Base-by-base conservation (phyloP, 176 grass and related monocot species). In the Melocanna baccifera region DNA sequence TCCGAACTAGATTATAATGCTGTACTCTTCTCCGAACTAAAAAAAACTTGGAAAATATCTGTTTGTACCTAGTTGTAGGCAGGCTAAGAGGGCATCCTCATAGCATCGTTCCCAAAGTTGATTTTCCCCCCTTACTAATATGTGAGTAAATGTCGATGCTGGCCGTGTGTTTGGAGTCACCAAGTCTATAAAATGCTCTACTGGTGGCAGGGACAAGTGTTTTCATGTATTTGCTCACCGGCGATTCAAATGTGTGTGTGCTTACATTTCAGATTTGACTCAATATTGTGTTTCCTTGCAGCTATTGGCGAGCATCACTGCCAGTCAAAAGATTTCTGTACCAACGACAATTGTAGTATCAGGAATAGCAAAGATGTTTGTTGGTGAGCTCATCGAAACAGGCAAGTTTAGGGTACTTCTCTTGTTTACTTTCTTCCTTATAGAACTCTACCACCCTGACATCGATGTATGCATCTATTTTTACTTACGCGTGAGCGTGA, bases 361-460 rank as follows among this genome's bases (percentile, higher is more conserved):
- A 69, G 93, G 91, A 84, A 90, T 94, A 63, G 91, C 75, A 68
- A 94, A 99, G 87, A 86, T 99, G 91, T 96, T 96, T 88, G 89
- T 92, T 63, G 97, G 93, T 10, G 90, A 99, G 53, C 88, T 99
- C 41, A 81, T 96, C 74, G 97, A 99, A 89, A 99, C 91, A 88
- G 90, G 97, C 75, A 91, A 88, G 87, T 86, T 67, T 26, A 84
- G 26, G 43, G 64, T 52, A 51, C 10, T 76, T 55, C 1, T 52
- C 50, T 79, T 71, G 22, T 79, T 77, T 78, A 65, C 28, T 37
- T 77, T 57, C 10, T 78, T 90, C 19, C 26, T 67, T 16, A 25
- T 39, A n/a, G 13, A 53, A 36, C 39, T 22, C 63, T 26, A 67
- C 67, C 13, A 59, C 4, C 15, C 50, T 26, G 30, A 2, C 1